phyloP scores from a whole-genome alignment of 805 yeast species.

The Candida endomychidarum region DNA sequence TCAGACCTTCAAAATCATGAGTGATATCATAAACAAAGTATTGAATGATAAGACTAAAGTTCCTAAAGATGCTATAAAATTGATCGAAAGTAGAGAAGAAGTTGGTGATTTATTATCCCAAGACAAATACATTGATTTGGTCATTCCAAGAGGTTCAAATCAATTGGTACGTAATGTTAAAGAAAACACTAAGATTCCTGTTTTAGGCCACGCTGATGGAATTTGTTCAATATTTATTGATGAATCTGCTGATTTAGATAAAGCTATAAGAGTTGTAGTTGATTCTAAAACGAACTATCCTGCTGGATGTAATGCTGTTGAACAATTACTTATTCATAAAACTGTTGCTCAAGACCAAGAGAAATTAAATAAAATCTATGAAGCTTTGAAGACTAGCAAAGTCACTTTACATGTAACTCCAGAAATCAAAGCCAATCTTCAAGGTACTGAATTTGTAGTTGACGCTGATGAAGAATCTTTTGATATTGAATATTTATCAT shows the following conservation, averaged over 20 bases:
- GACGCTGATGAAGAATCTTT: slow-evolving; percentile 66
- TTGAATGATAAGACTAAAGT: slow-evolving; percentile 62
- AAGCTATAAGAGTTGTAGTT: slow-evolving; percentile 72
- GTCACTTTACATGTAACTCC: slow-evolving; percentile 71
- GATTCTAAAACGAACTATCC: slow-evolving; percentile 96
- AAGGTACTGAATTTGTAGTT: slow-evolving; percentile 33
- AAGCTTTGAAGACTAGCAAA: slow-evolving; percentile 54
- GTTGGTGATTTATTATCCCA: slow-evolving; percentile 81
- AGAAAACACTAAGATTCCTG: slow-evolving; percentile 89
- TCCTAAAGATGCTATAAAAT: slow-evolving; percentile 79
- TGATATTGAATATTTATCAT: slow-evolving; percentile 76
- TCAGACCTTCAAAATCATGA: slow-evolving; percentile 80
- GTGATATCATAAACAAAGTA: slow-evolving; percentile 64
- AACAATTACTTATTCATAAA: slow-evolving; percentile 70
- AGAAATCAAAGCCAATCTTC: slow-evolving; percentile 41
- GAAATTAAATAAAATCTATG: slow-evolving; percentile 15
- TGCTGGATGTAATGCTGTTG: slow-evolving; percentile 98
- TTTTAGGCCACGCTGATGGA: slow-evolving; percentile 98
- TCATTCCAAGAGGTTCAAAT: slow-evolving; percentile 97
- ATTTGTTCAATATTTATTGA: slow-evolving; percentile 88
- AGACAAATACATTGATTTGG: slow-evolving; percentile 89
- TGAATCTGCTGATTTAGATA: slow-evolving; percentile 68
- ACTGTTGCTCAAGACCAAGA: slow-evolving; percentile 29
- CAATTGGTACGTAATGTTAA: slow-evolving; percentile 86
- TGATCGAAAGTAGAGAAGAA: slow-evolving; percentile 86